Evolutionary conservation across 441 rosid genomes (phyloP).

Genomic region (Croton laevigatus): DNA sequence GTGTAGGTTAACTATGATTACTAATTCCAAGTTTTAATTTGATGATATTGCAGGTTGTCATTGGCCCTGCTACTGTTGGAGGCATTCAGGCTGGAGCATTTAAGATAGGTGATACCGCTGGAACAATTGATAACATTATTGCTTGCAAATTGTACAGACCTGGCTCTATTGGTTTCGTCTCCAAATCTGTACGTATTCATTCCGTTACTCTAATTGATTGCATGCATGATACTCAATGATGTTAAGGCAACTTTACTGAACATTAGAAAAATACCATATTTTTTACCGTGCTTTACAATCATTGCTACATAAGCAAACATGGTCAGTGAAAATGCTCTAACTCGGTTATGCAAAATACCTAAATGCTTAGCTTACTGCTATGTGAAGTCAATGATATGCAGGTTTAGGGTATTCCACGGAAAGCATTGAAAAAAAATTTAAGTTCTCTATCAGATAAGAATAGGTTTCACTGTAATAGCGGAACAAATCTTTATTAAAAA

Average conservation of each 20-base stretch:
- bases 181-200: slow-evolving; percentile 77
- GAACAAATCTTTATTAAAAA: background rate
- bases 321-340: too few relatives aligned
- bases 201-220: slow-evolving; percentile 5
- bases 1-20: background rate
- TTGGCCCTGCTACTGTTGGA: slow-evolving; percentile 99
- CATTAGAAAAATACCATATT: background rate
- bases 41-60: slow-evolving; percentile 64
- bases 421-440: background rate
- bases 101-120: slow-evolving; percentile 98
- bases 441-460: background rate
- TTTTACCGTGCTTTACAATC: background rate
- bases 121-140: slow-evolving; percentile 89
- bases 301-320: too few relatives aligned
- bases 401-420: background rate
- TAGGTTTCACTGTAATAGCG: background rate
- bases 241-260: background rate
- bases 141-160: slow-evolving; percentile 93
- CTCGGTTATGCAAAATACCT: too few relatives aligned
- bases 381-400: background rate
- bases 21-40: slow-evolving; percentile 19
- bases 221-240: background rate
- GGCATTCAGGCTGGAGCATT: slow-evolving; percentile 98
- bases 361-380: background rate
- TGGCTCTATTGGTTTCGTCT: slow-evolving; percentile 96